A percentile compares a stretch with the other conserved stretches of the same genome.
phyloP scores from a whole-genome alignment of 2,329 filamentous ascomycete genomes.

The Ophiosphaerella korrae region DNA sequence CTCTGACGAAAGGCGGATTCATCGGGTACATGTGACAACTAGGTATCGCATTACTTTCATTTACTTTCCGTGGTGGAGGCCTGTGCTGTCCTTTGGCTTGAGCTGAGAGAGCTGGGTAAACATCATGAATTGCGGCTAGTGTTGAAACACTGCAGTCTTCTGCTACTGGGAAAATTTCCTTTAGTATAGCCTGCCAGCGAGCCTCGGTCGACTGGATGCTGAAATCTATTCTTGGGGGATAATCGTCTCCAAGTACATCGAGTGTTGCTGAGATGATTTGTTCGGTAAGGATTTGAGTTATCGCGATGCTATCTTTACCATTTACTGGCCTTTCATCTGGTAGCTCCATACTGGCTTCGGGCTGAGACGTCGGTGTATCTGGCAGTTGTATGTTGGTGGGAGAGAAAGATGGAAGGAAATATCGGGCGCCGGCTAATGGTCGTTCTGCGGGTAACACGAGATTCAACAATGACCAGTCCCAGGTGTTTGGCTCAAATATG shows the following conservation, averaged over 20 bases:
- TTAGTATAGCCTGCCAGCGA: constrained; percentile 31
- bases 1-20: constrained; percentile 70
- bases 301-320: constrained; percentile 67
- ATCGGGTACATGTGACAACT: constrained; percentile 53
- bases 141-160: constrained; percentile 38
- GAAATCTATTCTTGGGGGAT: background rate
- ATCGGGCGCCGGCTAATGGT: constrained; percentile 23
- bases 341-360: constrained; percentile 30
- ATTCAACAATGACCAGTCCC: constrained; percentile 46
- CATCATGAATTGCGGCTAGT: constrained; percentile 51
- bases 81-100: constrained; percentile 44
- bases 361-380: constrained; percentile 41
- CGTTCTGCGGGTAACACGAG: constrained; percentile 34
- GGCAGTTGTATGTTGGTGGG: constrained; percentile 31
- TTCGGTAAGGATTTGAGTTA: constrained; percentile 74
- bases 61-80: constrained; percentile 36
- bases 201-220: constrained; percentile 22
- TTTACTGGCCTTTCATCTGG: constrained; percentile 37
- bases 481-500: constrained; percentile 39
- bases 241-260: constrained; percentile 36
- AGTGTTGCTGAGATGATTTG: constrained; percentile 64
- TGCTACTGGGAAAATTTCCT: constrained; percentile 36
- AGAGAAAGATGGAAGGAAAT: constrained; percentile 35
- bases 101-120: constrained; percentile 47
- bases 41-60: constrained; percentile 33